These are phyloP conservation scores for Volvariella volvacea DNA, from an alignment of 1,284 basidiomycete species.

Conservation along the genomic window DNA sequence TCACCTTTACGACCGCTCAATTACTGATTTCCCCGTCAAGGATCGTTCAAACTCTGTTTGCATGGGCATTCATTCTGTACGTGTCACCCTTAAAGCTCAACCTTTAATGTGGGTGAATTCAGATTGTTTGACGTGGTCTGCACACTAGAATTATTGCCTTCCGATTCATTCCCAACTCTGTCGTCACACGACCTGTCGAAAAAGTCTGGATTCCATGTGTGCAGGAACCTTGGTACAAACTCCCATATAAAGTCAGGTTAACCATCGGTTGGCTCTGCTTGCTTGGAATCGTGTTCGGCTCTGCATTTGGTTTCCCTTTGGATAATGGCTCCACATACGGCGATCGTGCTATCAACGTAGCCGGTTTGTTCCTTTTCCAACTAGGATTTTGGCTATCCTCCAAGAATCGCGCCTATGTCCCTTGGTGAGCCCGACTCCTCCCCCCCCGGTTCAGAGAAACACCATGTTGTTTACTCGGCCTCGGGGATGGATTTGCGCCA, in stretches of 20 bases:
- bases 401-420: conserved; percentile 50
- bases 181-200: conserved; percentile 58
- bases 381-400: conserved; percentile 63
- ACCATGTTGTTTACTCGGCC: no score
- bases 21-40: conserved; percentile 26
- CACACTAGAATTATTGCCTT: conserved; percentile 64
- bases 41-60: conserved; percentile 74
- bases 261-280: conserved; percentile 69
- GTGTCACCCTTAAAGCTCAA: conserved; percentile 15
- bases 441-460: background rate
- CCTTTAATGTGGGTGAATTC: background rate
- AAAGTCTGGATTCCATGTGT: conserved; percentile 62
- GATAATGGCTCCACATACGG: conserved; percentile 54
- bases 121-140: conserved; percentile 3
- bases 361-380: conserved; percentile 76
- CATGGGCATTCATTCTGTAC: conserved; percentile 73
- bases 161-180: conserved; percentile 67
- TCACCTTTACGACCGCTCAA: conserved; percentile 7
- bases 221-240: conserved; percentile 60
- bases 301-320: conserved; percentile 73
- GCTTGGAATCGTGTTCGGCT: conserved; percentile 71
- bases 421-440: conserved; percentile 43
- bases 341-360: conserved; percentile 76
- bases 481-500: no score
- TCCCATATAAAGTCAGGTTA: conserved; percentile 54